Evolutionary conservation across 2,329 filamentous ascomycete genomes (phyloP), one percentile per base, ranked within the genome.

Genomic region (Bretziella fagacearum): DNA sequence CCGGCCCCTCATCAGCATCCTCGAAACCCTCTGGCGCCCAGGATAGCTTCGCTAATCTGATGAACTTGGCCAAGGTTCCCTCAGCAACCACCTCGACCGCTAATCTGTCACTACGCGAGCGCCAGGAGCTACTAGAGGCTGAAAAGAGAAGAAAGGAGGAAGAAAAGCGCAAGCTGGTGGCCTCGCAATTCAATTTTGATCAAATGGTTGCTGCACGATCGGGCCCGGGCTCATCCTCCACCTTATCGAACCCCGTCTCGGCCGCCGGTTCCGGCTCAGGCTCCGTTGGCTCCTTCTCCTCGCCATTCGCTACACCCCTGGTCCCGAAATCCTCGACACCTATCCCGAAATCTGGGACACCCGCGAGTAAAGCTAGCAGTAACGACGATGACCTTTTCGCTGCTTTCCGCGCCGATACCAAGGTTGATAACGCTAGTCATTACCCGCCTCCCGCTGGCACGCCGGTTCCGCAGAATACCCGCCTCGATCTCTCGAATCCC

Each of bases 41-140:
- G 40, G 84, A 91, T 58, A 85, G 80, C 65, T 91, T 91, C 63
- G 82, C 83, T 56, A 81, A 78, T 56, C 66, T 91, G 44, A 68
- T 86, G 52, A 77, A 71, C 54, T 77, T 81, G 56, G 61, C 60
- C 13, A 54, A 59, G 4, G 44, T 44, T 17, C 22, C 45, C 15
- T 25, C 29, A 73, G 73, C 41, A 62, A 64, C 70, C 44, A 79
- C 78, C 59, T 63, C 64, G 46, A 73, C 71, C 25, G 80, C 77
- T 60, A 91, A 81, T 53, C 67, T 95, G 13, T 81, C 76, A 52
- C 63, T 94, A 54, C 74, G 82, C 53, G 84, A 93, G 61, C 79
- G 85, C 56, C 83, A 84, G 61, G 73, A 76, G 52, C 74, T 73
- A 51, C 61, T 81, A 30, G 71, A 77, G 53, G 71, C 68, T 3